phyloP scores from a whole-genome alignment of 2,329 filamentous ascomycete species.

The Cercospora beticola region DNA sequence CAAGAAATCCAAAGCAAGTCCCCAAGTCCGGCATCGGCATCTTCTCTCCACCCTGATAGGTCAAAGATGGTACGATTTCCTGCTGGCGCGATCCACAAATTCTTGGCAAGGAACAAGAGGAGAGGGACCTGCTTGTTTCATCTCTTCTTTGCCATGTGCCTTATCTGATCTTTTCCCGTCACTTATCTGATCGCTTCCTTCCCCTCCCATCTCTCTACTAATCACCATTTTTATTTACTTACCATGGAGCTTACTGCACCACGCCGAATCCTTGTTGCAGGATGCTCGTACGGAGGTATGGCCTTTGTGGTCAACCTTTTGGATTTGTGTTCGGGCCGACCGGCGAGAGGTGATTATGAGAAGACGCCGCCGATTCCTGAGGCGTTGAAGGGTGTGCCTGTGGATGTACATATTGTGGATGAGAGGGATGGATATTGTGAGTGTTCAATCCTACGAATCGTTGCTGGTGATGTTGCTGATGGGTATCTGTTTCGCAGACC shows the following conservation, averaged over 20 bases:
- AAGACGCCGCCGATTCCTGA: slow-evolving; percentile 15
- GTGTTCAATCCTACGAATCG: not conserved
- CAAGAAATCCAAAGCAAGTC: not conserved
- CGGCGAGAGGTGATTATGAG: slow-evolving; percentile 12
- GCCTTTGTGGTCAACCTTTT: slow-evolving; percentile 20
- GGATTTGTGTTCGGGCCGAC: slow-evolving; percentile 17
- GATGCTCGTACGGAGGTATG: slow-evolving; percentile 21
- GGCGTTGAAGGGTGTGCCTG: slow-evolving; percentile 36
- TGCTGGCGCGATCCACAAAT: not conserved
- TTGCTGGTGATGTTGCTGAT: not conserved
- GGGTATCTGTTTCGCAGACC: slow-evolving; percentile 51
- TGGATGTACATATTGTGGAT: slow-evolving; percentile 73
- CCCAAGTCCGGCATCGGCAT: not conserved
- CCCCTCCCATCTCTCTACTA: not conserved
- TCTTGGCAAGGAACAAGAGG: not conserved
- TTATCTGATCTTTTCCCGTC: slow-evolving; percentile 9
- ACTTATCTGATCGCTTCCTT: slow-evolving; percentile 4
- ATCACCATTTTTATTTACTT: not conserved
- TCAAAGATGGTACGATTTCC: not conserved
- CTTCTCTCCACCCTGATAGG: not conserved
- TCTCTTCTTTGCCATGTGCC: slow-evolving; percentile 9
- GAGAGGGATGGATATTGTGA: slow-evolving; percentile 81
- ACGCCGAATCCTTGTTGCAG: slow-evolving; percentile 19
- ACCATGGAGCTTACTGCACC: not conserved
- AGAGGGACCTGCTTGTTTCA: not conserved